Base-by-base conservation (phyloP, 2,329 filamentous ascomycete species). In the Magnaporthales sp. region DNA sequence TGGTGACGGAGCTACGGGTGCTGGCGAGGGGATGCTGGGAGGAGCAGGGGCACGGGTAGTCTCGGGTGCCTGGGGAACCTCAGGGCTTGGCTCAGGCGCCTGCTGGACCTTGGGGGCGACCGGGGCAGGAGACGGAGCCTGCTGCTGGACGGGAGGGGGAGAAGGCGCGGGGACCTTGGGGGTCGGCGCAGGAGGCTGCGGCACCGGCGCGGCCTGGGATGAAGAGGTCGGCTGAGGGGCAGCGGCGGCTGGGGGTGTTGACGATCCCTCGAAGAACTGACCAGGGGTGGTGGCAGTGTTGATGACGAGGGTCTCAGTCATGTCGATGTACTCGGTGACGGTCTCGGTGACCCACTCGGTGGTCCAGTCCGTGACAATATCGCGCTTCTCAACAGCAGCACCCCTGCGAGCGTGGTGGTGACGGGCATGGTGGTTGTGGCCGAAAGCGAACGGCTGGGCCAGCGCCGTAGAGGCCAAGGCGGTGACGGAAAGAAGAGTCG, bases 301-400 rank as follows among this genome's bases (percentile, higher is more conserved):
- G 73, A 84, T 71, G 71, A 76, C 80, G 73, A 79, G 68, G 66
- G 84, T 86, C 71, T 80, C 78, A 69, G 77, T 80, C 46, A 78
- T 76, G 70, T 85, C 83, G 66, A 86, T 73, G 64, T 78, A 67
- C 75, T 82, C 75, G 67, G 83, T 81, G 68, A 86, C 80, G 3
- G 78, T 80, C 70, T 83, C 79, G 7, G 80, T 84, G 70, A 84
- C 81, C 78, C 81, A 84, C 71, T 80, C 80, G 8, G 77, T 80
- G 22, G 75, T 77, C 75, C 75, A 78, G 62, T 77, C 74, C 58
- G 81, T 83, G 70, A 83, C 78, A 15, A 84, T 67, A 24, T 74
- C 79, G 64, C 80, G 78, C 74, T 81, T 81, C 63, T 76, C 51
- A 4, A 31, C 13, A 15, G 26, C 78, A 67, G 77, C 77, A 68